phyloP scores from a whole-genome alignment of 495 filamentous ascomycete species.

The Haplographium delicatum region DNA sequence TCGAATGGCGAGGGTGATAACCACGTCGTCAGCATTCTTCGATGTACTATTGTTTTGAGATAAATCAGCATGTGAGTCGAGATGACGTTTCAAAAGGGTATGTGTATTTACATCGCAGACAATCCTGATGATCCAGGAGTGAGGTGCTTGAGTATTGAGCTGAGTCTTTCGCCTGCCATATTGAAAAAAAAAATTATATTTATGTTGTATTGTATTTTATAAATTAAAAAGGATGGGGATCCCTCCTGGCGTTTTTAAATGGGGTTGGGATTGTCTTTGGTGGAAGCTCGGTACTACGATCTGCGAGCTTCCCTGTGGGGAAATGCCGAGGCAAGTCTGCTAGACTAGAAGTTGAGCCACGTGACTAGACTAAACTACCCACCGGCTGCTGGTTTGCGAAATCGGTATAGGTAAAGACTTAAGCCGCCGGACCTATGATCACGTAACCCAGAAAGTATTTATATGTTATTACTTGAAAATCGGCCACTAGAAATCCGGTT shows the following conservation, averaged over 20 bases:
- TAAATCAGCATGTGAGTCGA: constrained; percentile 18
- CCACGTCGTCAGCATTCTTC: constrained; percentile 93
- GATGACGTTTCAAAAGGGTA: not conserved
- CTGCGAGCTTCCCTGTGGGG: not conserved
- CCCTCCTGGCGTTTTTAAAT: not conserved
- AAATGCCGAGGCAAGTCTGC: not conserved
- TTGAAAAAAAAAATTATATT: too few relatives aligned
- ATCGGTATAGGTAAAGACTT: too few relatives aligned
- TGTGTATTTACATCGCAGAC: constrained; percentile 70
- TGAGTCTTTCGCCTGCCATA: constrained; percentile 85
- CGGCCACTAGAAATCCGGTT: too few relatives aligned
- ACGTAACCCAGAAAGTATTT: too few relatives aligned
- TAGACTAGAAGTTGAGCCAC: not conserved
- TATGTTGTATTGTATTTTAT: not conserved
- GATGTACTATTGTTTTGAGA: constrained; percentile 56
- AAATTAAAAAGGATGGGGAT: not conserved
- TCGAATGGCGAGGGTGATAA: constrained; percentile 79
- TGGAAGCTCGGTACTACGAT: not conserved
- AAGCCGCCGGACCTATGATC: too few relatives aligned
- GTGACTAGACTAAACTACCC: too few relatives aligned
- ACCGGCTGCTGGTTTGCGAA: too few relatives aligned
- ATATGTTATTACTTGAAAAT: too few relatives aligned
- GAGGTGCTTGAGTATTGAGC: constrained; percentile 82
- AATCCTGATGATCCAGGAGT: constrained; percentile 63
- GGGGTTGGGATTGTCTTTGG: constrained; percentile 4